A percentile compares a stretch with the other conserved stretches of the same genome.
phyloP scores from a whole-genome alignment of 192 early-diverging fungal species.

The Coemansia sp. region DNA sequence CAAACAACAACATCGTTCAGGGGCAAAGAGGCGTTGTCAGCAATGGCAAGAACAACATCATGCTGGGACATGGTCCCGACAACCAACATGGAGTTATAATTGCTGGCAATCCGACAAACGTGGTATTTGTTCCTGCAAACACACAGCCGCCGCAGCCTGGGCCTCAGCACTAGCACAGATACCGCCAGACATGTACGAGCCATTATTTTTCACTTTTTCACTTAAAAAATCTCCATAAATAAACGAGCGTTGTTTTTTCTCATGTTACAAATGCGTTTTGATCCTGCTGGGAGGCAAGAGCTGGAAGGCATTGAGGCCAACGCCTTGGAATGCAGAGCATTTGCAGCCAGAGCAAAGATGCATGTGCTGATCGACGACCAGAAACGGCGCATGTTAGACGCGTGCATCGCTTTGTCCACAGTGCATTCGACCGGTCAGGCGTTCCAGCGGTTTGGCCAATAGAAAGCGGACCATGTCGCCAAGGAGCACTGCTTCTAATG shows the following conservation, averaged over 20 bases:
- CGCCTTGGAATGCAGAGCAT: not conserved
- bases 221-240: too few species aligned
- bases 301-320: not conserved
- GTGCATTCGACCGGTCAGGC: not conserved
- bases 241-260: too few species aligned
- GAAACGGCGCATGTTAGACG: not conserved
- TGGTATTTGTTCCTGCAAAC: not conserved
- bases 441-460: constrained; percentile 6
- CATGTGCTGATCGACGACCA: constrained; percentile 3
- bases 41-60: constrained; percentile 38
- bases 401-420: not conserved
- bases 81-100: not conserved
- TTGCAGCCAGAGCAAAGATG: not conserved
- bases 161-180: not conserved
- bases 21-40: constrained; percentile 24
- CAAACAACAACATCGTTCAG: constrained; percentile 11
- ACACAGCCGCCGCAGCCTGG: constrained; percentile 2
- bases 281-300: too few species aligned
- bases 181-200: too few species aligned
- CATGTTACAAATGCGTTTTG: too few species aligned
- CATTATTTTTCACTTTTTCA: too few species aligned
- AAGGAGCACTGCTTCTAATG: constrained; percentile 5
- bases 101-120: not conserved
- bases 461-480: not conserved
- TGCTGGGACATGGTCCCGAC: constrained; percentile 2